phyloP scores from a whole-genome alignment of 805 yeast genomes.

The Isabelozyma gotoi region DNA sequence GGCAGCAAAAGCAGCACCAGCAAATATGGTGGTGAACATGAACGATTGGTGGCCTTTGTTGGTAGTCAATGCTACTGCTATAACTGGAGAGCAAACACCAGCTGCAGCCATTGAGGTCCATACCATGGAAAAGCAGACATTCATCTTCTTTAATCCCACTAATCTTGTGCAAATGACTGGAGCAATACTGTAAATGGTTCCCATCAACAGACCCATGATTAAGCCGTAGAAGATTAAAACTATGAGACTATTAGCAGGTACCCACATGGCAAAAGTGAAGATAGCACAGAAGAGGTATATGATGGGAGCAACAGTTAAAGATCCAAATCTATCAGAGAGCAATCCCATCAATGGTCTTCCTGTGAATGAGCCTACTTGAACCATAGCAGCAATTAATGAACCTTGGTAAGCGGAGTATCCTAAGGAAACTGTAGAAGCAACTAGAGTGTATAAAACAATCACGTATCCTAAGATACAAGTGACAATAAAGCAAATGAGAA shows the following conservation, averaged over 20 bases:
- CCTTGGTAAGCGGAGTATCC: constrained; percentile 53
- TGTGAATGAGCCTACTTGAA: constrained; percentile 50
- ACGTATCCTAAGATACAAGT: constrained; percentile 56
- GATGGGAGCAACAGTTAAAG: constrained; percentile 37
- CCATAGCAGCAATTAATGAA: constrained; percentile 53
- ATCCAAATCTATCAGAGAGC: constrained; percentile 47
- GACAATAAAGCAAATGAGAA: constrained; percentile 34
- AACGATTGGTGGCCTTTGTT: constrained; percentile 46
- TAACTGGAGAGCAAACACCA: constrained; percentile 51
- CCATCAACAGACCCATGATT: constrained; percentile 52
- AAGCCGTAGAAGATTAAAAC: constrained; percentile 48
- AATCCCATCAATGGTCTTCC: constrained; percentile 54
- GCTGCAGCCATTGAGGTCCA: constrained; percentile 49
- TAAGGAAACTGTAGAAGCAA: constrained; percentile 56
- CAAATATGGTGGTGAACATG: constrained; percentile 53
- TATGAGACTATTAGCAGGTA: constrained; percentile 49
- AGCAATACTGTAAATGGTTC: constrained; percentile 52
- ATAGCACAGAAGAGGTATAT: constrained; percentile 16
- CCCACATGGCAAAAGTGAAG: constrained; percentile 24
- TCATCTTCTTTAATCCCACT: constrained; percentile 48
- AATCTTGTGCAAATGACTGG: constrained; percentile 49
- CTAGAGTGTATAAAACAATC: constrained; percentile 50
- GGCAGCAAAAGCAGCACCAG: constrained; percentile 52
- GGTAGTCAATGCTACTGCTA: constrained; percentile 50
- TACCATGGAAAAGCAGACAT: constrained; percentile 44